Percentiles rank a stretch among this genome's conserved stretches.
phyloP scores from a whole-genome alignment of 129 eudicot genomes.

The Chrysanthemum lavandulifolium region DNA sequence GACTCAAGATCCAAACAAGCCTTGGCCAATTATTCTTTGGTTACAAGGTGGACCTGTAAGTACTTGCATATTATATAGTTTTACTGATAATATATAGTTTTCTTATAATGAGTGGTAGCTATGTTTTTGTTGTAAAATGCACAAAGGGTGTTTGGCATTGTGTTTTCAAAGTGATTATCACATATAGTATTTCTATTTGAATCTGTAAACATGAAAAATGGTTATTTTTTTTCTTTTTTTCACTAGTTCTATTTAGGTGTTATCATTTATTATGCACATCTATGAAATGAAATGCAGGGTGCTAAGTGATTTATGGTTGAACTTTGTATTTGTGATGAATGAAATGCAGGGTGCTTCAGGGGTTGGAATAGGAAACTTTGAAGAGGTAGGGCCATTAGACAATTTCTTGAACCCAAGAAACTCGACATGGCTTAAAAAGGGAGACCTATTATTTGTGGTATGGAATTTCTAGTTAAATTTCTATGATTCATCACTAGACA shows the following conservation, averaged over 20 bases:
- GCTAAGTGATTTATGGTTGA: constrained; percentile 4
- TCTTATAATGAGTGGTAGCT: not conserved
- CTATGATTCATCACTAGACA: not conserved
- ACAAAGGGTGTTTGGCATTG: too few species aligned
- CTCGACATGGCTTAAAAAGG: constrained; percentile 54
- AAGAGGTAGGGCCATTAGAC: constrained; percentile 57
- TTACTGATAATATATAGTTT: too few species aligned
- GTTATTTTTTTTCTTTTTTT: too few species aligned
- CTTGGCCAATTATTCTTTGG: constrained; percentile 64
- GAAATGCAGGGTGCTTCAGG: constrained; percentile 54
- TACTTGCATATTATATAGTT: not conserved
- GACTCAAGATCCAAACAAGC: constrained; percentile 46
- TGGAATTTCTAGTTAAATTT: not conserved
- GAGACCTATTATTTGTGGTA: constrained; percentile 68
- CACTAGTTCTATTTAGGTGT: too few species aligned
- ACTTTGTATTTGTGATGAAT: not conserved
- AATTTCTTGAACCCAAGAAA: constrained; percentile 43
- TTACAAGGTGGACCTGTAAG: constrained; percentile 75
- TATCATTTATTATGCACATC: not conserved
- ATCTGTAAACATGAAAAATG: too few species aligned
- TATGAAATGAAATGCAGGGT: constrained; percentile 35
- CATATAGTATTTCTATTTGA: too few species aligned
- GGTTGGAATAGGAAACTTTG: constrained; percentile 57
- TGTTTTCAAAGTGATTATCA: too few species aligned
- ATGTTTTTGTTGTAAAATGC: not conserved